These are phyloP conservation scores for Magnolia sinica DNA, from an alignment of 164 flowering plant genomes.

Conservation along the genomic window DNA sequence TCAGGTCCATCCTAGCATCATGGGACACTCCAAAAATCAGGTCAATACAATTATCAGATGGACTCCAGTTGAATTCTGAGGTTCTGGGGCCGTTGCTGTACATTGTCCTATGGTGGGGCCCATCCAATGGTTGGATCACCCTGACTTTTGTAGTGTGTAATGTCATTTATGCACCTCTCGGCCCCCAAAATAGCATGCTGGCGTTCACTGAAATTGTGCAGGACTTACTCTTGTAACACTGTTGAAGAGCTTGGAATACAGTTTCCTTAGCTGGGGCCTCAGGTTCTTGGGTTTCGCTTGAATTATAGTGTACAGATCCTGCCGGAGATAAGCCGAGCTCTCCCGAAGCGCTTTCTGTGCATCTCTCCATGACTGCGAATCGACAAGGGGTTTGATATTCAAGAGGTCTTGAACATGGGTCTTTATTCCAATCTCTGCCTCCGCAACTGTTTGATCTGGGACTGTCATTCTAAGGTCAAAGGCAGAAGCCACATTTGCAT, in stretches of 20 bases:
- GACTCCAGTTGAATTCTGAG: too few relatives aligned
- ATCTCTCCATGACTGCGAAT: constrained; percentile 51
- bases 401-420: constrained; percentile 42
- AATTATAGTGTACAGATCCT: constrained; percentile 69
- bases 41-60: too few relatives aligned
- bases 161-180: too few relatives aligned
- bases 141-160: neutral
- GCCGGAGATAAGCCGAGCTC: constrained; percentile 48
- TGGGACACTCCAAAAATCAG: too few relatives aligned
- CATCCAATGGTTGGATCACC: neutral
- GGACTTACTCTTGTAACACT: constrained; percentile 39
- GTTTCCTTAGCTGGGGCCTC: constrained; percentile 60
- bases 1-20: neutral
- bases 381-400: constrained; percentile 41
- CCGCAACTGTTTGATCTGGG: constrained; percentile 62
- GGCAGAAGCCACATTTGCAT: constrained; percentile 20
- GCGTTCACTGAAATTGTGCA: too few relatives aligned
- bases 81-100: too few relatives aligned
- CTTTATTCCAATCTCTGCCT: constrained; percentile 46
- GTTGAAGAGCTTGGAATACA: constrained; percentile 64
- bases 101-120: neutral
- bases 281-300: constrained; percentile 53
- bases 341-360: constrained; percentile 53
- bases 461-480: constrained; percentile 49
- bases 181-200: too few relatives aligned